Percentiles rank a stretch among this genome's conserved stretches.
Evolutionary conservation across 164 flowering plant genomes (phyloP).

Genomic region (Liquidambar formosana): DNA sequence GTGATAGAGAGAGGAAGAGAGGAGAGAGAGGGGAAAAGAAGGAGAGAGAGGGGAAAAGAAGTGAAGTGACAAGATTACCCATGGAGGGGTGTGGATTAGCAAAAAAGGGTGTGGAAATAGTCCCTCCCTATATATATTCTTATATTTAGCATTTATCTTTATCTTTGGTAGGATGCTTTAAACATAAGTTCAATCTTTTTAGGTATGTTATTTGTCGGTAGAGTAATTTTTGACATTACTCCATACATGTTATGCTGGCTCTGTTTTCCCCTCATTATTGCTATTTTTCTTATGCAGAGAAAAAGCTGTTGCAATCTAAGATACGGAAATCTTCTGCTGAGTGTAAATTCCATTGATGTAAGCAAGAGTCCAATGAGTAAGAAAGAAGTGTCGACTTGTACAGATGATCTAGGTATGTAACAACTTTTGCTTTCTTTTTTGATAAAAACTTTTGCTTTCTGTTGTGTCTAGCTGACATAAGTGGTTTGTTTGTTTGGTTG

Average conservation of each 20-base stretch:
- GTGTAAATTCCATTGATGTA: conserved; percentile 42
- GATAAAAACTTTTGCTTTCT: neutral
- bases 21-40: too few species aligned
- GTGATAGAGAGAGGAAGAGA: too few species aligned
- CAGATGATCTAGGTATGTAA: conserved; percentile 68
- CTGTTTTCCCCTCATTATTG: conserved; percentile 4
- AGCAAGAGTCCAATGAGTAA: conserved; percentile 31
- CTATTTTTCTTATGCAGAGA: conserved; percentile 51
- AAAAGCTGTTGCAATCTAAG: conserved; percentile 71
- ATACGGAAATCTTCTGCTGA: conserved; percentile 58
- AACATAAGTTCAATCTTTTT: neutral
- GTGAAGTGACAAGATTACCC: too few species aligned
- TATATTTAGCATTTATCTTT: neutral
- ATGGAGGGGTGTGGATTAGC: too few species aligned
- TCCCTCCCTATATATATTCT: too few species aligned
- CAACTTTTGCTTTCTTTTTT: neutral
- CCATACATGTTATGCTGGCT: neutral
- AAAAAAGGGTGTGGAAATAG: too few species aligned
- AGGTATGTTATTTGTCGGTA: neutral
- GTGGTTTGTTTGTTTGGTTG: neutral
- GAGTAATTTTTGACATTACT: neutral
- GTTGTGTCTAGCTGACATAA: neutral
- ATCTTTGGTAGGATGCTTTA: neutral
- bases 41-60: too few species aligned
- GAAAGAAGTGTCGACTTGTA: conserved; percentile 69